Evolutionary conservation across 1,139 yeast genomes (phyloP).

Genomic region (Arxiozyma slooffiae): DNA sequence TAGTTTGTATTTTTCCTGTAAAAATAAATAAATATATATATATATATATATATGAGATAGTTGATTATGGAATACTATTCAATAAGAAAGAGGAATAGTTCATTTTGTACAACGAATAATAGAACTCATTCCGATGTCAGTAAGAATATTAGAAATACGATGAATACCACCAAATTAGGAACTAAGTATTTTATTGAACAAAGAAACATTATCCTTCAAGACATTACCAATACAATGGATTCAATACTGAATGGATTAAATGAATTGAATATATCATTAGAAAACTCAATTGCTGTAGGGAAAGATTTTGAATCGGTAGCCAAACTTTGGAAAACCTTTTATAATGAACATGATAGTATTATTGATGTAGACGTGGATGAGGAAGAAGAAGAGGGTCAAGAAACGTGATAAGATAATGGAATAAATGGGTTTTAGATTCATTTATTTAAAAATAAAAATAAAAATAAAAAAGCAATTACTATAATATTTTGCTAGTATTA

Average conservation of each 20-base stretch:
- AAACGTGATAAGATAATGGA: not conserved
- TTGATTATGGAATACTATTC: not conserved
- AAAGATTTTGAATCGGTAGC: constrained; percentile 46
- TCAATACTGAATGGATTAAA: constrained; percentile 41
- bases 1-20: no score
- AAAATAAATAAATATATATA: no score
- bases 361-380: constrained; percentile 5
- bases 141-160: not conserved
- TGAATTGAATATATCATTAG: constrained; percentile 42
- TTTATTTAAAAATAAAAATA: no score
- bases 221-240: constrained; percentile 36
- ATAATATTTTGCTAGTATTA: no score
- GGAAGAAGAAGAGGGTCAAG: constrained; percentile 6
- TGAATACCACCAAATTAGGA: not conserved
- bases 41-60: no score
- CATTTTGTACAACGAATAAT: constrained; percentile 1
- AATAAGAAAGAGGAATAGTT: not conserved
- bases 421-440: not conserved
- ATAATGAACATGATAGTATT: constrained; percentile 32
- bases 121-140: constrained; percentile 13
- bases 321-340: constrained; percentile 42
- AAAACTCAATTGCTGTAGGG: constrained; percentile 44
- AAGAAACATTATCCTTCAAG: constrained; percentile 25
- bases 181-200: constrained; percentile 27
- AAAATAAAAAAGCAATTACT: not conserved